Percentiles rank a stretch among this genome's conserved stretches.
phyloP scores from a whole-genome alignment of 2,329 filamentous ascomycete species.

The Trichoderma sp. region DNA sequence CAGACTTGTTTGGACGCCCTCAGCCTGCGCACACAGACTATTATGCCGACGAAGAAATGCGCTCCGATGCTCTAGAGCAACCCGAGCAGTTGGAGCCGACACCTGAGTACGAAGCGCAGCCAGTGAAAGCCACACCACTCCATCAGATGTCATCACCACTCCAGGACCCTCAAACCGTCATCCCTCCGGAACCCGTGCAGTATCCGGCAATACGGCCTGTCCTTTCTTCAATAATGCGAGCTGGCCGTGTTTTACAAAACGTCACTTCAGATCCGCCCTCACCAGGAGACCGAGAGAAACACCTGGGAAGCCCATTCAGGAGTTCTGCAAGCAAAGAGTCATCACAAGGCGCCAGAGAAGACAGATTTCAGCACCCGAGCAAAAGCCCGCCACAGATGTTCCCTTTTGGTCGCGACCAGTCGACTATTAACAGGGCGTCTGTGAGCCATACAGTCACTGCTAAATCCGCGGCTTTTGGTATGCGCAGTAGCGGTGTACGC shows the following conservation, averaged over 20 bases:
- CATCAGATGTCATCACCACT: conserved; percentile 40
- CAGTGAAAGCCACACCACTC: conserved; percentile 35
- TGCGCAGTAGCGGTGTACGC: background rate
- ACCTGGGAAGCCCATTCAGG: conserved; percentile 56
- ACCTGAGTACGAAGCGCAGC: conserved; percentile 18
- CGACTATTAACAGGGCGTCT: conserved; percentile 21
- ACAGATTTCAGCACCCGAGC: conserved; percentile 28
- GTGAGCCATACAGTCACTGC: conserved; percentile 29
- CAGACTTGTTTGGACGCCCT: background rate
- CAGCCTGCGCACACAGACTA: background rate
- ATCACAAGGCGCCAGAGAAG: too few species aligned
- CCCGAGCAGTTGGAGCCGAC: conserved; percentile 16
- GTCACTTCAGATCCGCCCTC: conserved; percentile 59
- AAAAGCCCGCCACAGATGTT: conserved; percentile 31
- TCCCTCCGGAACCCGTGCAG: conserved; percentile 28
- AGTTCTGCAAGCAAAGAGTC: conserved; percentile 38
- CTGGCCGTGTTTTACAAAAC: conserved; percentile 54
- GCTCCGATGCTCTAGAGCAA: conserved; percentile 14
- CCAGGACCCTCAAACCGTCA: conserved; percentile 33
- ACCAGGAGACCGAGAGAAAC: conserved; percentile 48
- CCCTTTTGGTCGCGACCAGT: conserved; percentile 18
- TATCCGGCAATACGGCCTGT: conserved; percentile 40
- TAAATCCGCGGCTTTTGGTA: background rate
- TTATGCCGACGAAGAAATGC: conserved; percentile 20
- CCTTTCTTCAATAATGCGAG: conserved; percentile 58